These are phyloP conservation scores for Coemansia guatemalensis DNA, from an alignment of 192 early-diverging fungal species.

Conservation along the genomic window DNA sequence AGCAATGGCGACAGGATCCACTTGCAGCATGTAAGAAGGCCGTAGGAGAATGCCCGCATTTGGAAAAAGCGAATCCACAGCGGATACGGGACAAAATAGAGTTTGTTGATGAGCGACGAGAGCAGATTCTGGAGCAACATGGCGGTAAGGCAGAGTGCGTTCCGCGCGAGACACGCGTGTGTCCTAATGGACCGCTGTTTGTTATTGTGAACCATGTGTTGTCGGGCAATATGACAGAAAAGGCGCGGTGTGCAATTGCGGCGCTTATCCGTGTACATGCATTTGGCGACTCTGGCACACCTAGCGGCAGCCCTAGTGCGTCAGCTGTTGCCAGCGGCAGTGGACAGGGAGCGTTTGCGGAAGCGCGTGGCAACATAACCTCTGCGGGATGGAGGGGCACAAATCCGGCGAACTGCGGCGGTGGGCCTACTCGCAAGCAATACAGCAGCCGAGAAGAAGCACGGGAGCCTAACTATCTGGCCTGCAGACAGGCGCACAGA, in stretches of 20 bases:
- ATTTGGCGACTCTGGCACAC: neutral
- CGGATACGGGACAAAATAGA: slow-evolving; percentile 16
- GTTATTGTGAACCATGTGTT: slow-evolving; percentile 27
- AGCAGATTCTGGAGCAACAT: slow-evolving; percentile 10
- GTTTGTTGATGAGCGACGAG: slow-evolving; percentile 4
- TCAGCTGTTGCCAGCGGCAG: no score
- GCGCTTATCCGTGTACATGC: neutral
- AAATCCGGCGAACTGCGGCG: no score
- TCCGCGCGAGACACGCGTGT: slow-evolving; percentile 24
- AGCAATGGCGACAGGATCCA: slow-evolving; percentile 17
- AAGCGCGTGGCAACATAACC: no score
- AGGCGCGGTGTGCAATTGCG: neutral
- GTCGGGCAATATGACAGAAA: slow-evolving; percentile 2
- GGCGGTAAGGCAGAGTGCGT: slow-evolving; percentile 11
- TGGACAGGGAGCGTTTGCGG: no score
- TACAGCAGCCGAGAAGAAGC: no score
- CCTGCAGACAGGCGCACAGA: no score
- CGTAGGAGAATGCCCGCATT: slow-evolving; percentile 22
- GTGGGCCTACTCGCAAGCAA: no score
- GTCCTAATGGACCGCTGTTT: slow-evolving; percentile 35
- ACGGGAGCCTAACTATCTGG: no score
- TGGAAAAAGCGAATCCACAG: slow-evolving; percentile 11
- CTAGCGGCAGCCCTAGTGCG: neutral
- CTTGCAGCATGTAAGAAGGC: slow-evolving; percentile 22
- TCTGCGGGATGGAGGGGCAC: no score